These are phyloP conservation scores for Tirmania nivea DNA, from an alignment of 495 filamentous ascomycete species.

Conservation along the genomic window DNA sequence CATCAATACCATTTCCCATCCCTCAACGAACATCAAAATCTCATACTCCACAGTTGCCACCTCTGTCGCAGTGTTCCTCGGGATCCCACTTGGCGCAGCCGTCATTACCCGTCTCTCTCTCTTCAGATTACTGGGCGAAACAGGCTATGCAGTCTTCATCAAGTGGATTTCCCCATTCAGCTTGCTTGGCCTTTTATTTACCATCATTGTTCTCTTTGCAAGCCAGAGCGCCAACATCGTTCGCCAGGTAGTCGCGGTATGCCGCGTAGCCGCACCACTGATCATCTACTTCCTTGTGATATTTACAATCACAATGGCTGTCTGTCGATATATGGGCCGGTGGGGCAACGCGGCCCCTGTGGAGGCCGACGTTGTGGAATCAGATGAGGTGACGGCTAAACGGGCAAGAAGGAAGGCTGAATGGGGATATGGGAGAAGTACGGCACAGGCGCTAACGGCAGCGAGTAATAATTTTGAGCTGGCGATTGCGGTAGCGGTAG, in stretches of 20 bases:
- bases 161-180: constrained; percentile 49
- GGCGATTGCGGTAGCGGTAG: constrained; percentile 78
- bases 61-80: constrained; percentile 64
- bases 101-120: constrained; percentile 43
- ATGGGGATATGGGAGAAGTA: constrained; percentile 48
- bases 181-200: constrained; percentile 64
- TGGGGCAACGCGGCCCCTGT: neutral
- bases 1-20: constrained; percentile 41
- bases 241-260: constrained; percentile 60
- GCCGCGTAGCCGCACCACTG: constrained; percentile 59
- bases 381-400: neutral
- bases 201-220: constrained; percentile 68
- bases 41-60: constrained; percentile 53
- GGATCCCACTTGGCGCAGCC: constrained; percentile 63
- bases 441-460: constrained; percentile 79
- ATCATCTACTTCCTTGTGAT: constrained; percentile 59
- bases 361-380: neutral
- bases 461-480: constrained; percentile 93
- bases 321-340: constrained; percentile 11
- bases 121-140: constrained; percentile 30
- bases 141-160: constrained; percentile 52
- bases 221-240: constrained; percentile 61
- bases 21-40: constrained; percentile 23
- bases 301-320: constrained; percentile 43
- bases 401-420: neutral